Evolutionary conservation across 2,329 filamentous ascomycete genomes (phyloP).

Genomic region (Penicillium olsonii): DNA sequence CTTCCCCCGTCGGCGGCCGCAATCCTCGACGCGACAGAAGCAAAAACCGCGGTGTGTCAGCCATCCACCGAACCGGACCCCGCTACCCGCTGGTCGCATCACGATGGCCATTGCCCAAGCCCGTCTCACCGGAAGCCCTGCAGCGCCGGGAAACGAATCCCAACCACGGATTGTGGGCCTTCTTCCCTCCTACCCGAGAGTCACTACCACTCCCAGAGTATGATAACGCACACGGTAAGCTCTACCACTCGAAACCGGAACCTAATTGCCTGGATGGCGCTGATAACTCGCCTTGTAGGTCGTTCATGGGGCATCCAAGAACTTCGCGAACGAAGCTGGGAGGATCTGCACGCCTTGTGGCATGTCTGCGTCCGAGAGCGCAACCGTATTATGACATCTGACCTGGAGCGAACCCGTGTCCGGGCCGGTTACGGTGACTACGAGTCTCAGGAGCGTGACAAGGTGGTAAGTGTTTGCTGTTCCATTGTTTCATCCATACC

Average conservation of each 20-base stretch:
- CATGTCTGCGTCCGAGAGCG: conserved; percentile 91
- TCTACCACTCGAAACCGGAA: background rate
- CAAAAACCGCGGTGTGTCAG: conserved; percentile 77
- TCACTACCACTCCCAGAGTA: conserved; percentile 72
- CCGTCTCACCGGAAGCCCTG: conserved; percentile 60
- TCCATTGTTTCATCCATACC: background rate
- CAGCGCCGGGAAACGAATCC: conserved; percentile 58
- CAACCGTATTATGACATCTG: conserved; percentile 82
- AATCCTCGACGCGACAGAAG: conserved; percentile 70
- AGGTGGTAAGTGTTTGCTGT: conserved; percentile 57
- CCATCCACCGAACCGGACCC: conserved; percentile 73
- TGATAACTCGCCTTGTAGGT: conserved; percentile 49
- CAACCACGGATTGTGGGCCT: conserved; percentile 87
- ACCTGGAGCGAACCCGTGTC: conserved; percentile 66
- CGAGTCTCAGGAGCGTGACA: conserved; percentile 66
- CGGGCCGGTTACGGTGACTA: conserved; percentile 72
- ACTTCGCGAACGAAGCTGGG: conserved; percentile 85
- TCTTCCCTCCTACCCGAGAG: conserved; percentile 74
- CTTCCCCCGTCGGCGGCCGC: conserved; percentile 47
- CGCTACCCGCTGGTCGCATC: conserved; percentile 73
- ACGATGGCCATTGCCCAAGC: conserved; percentile 71
- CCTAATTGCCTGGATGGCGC: conserved; percentile 4
- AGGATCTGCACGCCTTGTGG: conserved; percentile 89
- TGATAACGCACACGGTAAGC: conserved; percentile 66
- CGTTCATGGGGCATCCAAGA: conserved; percentile 83